Evolutionary conservation across 2,329 filamentous ascomycete species (phyloP), one percentile per base, ranked within the genome.

Genomic region (Cercospora janseana): DNA sequence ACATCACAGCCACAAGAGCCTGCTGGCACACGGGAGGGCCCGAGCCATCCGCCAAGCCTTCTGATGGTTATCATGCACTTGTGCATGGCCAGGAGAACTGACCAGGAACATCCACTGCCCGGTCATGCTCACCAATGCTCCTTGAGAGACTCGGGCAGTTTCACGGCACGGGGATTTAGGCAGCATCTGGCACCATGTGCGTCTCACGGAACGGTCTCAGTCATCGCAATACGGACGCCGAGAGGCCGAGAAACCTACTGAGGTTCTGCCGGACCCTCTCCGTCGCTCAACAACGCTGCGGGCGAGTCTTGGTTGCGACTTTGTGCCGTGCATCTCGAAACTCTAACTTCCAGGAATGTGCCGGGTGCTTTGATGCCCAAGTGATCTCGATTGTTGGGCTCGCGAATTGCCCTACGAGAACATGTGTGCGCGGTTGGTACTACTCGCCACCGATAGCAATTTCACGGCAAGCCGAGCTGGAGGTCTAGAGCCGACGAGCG

Each of bases 251-350:
- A 43, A 43, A 43, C 13, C 13, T 29, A 28, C 40, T 16, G 26
- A 28, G 40, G 40, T 43, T 43, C 40, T 43, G 26, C 40, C 40
- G 40, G 34, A 38, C 34, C 34, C 34, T 23, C 40, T 28, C 40
- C 40, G 40, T 43, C 23, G 40, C 40, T 28, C 18, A 16, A 13
- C 24, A 20, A 15, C 21, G 38, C 31, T 24, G 31, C 13, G 40
- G 24, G 28, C 40, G 26, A 43, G 24, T 24, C 26, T 12, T 37
- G 34, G 24, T 43, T 43, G 40, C 40, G 40, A 43, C 26, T 43
- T n/a, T n/a, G 40, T 43, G 40, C 40, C 40, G 40, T 26, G 26
- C 40, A 43, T 28, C 15, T 28, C 15, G 13, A 43, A 43, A 43
- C n/a, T 43, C 26, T n/a, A n/a, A 43, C 28, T 16, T 28, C 26